Base-by-base conservation (phyloP, 2,329 filamentous ascomycete genomes). In the Chaetomiaceae sp. region DNA sequence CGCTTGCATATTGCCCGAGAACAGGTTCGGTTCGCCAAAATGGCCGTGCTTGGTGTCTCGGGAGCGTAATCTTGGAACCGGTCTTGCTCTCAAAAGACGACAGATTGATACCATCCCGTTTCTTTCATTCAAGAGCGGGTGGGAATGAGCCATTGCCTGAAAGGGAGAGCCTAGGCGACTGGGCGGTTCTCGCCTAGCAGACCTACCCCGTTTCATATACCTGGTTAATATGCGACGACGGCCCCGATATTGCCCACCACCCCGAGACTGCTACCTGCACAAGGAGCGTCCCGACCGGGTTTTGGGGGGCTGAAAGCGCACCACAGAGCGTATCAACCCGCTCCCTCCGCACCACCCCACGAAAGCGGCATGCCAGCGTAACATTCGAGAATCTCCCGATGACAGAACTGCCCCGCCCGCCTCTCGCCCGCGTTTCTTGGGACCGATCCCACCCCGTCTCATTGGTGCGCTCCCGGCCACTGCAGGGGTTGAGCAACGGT, bases 141-240 rank as follows among this genome's bases (percentile, higher is more conserved):
- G 39, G 40, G 39, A 54, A 54, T 29, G 37, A 25, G 29, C 22
- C 19, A 42, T 34, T 51, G 49, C 47, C 33, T 22, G 40, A 42
- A 56, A 40, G 47, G 40, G 46, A 53, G 45, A 49, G 40, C 23
- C 23, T 33, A 29, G 38, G 23, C 25, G 7, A 15, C 11, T 12
- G 7, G 25, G 6, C 14, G 25, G 31, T 23, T 34, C 34, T n/a
- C 20, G 34, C 15, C 17, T 15, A 33, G 31, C 38, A 48, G 39
- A 33, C 31, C 37, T 36, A 15, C 22, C 54, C 44, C 44, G 51
- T 53, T 55, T 58, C 53, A 52, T 58, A 57, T 58, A 17, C 54
- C 47, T 60, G 54, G 56, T 37, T 58, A 60, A 61, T 60, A 54
- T 61, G 47, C 47, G 40, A 27, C 31, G 25, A 38, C 57, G 57